These are phyloP conservation scores for Tritrichomonas musculus DNA, from an alignment of 208 protist genomes.

Conservation along the genomic window DNA sequence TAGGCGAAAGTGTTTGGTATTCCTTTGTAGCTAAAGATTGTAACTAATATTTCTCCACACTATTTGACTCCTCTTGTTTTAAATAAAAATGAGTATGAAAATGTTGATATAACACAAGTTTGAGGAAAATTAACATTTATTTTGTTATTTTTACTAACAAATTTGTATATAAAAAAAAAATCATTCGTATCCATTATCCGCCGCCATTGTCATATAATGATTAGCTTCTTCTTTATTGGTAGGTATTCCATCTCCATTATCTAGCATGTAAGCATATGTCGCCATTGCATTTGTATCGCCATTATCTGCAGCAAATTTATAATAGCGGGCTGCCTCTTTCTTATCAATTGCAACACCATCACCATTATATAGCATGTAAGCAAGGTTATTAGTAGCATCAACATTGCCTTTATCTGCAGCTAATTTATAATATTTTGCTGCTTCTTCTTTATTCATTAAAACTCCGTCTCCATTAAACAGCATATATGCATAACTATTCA, in stretches of 20 bases:
- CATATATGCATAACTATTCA: neutral
- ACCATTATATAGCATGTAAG: neutral
- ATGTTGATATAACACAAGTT: no score
- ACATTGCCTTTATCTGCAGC: neutral
- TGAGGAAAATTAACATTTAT: no score
- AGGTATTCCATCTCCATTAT: neutral
- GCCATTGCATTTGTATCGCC: neutral
- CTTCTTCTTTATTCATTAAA: neutral
- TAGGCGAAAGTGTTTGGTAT: no score
- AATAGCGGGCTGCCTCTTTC: neutral
- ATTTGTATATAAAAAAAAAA: no score
- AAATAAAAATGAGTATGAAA: no score
- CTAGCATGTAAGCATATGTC: neutral
- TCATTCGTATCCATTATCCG: no score
- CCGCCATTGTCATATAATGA: neutral
- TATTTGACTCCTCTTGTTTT: no score
- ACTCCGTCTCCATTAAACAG: neutral
- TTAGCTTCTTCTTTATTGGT: neutral
- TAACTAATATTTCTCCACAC: no score
- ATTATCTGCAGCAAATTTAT: neutral
- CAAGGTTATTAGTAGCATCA: neutral
- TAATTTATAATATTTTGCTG: neutral
- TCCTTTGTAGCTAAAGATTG: no score
- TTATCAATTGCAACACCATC: neutral
- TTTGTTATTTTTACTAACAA: no score